Percentiles rank a stretch among this genome's conserved stretches.
Conservation (phyloP, 1,139 yeast genomes). For the Geotrichum bryndzae region DNA sequence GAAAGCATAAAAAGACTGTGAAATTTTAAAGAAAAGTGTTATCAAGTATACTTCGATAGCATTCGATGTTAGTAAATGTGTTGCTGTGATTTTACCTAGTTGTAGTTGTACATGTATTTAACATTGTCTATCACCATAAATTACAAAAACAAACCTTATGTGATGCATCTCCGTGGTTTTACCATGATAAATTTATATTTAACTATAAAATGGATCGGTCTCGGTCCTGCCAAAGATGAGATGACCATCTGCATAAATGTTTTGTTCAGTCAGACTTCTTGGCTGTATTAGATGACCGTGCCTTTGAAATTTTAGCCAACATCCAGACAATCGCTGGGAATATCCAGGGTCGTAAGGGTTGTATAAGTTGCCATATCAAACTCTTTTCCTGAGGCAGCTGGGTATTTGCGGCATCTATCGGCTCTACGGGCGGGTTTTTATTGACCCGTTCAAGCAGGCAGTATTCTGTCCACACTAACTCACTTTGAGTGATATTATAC, state of each 20-base stretch:
- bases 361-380: too few relatives aligned
- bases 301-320: too few relatives aligned
- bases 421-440: too few relatives aligned
- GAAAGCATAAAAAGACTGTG: background rate
- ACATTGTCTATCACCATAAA: background rate
- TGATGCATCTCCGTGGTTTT: background rate
- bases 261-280: too few relatives aligned
- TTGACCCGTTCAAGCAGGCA: conserved; percentile 24
- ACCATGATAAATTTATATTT: background rate
- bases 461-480: conserved; percentile 29
- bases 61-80: background rate
- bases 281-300: too few relatives aligned
- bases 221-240: too few relatives aligned
- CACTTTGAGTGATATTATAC: conserved; percentile 21
- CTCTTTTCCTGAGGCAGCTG: too few relatives aligned
- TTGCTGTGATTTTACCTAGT: background rate
- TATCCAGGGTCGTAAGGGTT: too few relatives aligned
- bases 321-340: too few relatives aligned
- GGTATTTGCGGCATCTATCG: too few relatives aligned
- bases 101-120: background rate
- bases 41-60: background rate
- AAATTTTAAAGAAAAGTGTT: background rate
- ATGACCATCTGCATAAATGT: too few relatives aligned
- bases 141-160: background rate
- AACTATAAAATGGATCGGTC: too few relatives aligned